Conservation (phyloP, 2,329 filamentous ascomycete genomes). For the Byssochlamys sp. region DNA sequence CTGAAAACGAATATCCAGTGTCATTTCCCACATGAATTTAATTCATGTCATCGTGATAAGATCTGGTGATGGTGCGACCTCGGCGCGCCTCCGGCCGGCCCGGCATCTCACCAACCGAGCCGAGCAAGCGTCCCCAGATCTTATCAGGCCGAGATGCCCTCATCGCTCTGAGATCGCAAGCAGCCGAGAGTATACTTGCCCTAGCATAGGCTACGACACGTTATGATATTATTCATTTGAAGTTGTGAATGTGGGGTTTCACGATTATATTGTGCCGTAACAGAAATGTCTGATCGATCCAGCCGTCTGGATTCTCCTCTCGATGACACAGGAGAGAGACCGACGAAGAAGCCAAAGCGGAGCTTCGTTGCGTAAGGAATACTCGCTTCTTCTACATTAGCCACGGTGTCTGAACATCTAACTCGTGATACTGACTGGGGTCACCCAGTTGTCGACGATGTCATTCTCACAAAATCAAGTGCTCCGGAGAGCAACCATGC, state of each 20-base stretch:
- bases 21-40: no score
- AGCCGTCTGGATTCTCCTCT: not conserved
- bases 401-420: not conserved
- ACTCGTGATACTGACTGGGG: not conserved
- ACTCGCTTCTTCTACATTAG: not conserved
- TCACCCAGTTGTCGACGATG: conserved; percentile 6
- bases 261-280: not conserved
- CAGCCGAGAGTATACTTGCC: not conserved
- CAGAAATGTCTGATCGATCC: not conserved
- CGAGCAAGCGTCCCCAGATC: not conserved
- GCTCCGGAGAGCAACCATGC: conserved; percentile 6
- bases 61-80: not conserved
- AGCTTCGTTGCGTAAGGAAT: conserved; percentile 6
- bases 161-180: not conserved
- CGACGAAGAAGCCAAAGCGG: conserved; percentile 5
- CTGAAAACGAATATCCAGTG: no score
- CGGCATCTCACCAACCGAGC: not conserved
- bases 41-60: not conserved
- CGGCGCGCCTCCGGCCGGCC: not conserved
- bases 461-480: conserved; percentile 7
- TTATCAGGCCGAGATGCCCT: not conserved
- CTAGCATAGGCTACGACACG: not conserved
- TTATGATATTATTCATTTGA: not conserved
- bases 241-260: not conserved
- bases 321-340: conserved; percentile 1